Evolutionary conservation across 2,329 filamentous ascomycete genomes (phyloP).

Genomic region (Helminthosporium solani): DNA sequence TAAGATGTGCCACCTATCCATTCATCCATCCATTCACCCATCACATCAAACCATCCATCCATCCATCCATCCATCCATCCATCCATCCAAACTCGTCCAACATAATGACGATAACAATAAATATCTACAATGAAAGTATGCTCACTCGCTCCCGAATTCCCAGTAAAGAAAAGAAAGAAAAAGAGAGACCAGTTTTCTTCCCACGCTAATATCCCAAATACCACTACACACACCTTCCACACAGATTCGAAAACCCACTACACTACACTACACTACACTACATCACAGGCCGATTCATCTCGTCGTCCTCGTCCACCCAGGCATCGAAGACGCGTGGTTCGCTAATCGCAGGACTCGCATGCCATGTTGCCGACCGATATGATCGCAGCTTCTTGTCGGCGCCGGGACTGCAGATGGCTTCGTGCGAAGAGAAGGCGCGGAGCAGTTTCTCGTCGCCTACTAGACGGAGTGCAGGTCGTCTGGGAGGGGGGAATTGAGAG

Average conservation of each 20-base stretch:
- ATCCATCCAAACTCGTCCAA: too few relatives aligned
- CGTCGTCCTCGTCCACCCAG: conserved; percentile 36
- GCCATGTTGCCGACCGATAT: conserved; percentile 20
- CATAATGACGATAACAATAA: too few relatives aligned
- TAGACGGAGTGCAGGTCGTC: conserved; percentile 16
- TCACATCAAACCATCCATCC: too few relatives aligned
- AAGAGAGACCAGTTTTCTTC: too few relatives aligned
- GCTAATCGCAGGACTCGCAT: conserved; percentile 13
- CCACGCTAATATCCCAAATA: too few relatives aligned
- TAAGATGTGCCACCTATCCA: neutral
- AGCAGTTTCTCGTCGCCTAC: conserved; percentile 23
- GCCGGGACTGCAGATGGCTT: conserved; percentile 20
- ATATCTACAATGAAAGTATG: too few relatives aligned
- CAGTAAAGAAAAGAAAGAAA: too few relatives aligned
- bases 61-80: too few relatives aligned
- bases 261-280: too few relatives aligned
- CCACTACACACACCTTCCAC: too few relatives aligned
- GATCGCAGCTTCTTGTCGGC: conserved; percentile 29
- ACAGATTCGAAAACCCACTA: too few relatives aligned
- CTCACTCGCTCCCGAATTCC: too few relatives aligned
- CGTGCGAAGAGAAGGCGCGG: conserved; percentile 17
- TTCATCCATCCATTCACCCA: conserved; percentile 2
- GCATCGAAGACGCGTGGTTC: conserved; percentile 25
- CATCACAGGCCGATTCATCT: conserved; percentile 36
- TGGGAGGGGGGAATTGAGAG: neutral